Base-by-base conservation (phyloP, 2,329 filamentous ascomycete species). In the Penicillium sp. region DNA sequence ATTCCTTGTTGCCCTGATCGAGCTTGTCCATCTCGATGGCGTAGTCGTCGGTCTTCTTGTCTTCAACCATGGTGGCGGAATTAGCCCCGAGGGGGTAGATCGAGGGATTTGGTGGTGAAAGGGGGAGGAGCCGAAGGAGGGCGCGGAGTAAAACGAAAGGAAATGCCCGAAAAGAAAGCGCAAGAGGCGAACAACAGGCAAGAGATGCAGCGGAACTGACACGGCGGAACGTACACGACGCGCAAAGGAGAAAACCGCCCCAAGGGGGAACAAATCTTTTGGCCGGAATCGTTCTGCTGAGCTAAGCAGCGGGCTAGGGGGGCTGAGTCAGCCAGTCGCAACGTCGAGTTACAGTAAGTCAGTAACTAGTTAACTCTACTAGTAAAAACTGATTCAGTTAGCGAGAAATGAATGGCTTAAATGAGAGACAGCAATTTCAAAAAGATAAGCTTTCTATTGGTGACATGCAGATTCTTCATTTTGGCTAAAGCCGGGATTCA, bases 41-140 rank as follows among this genome's bases (percentile, higher is more conserved):
- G 72, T 88, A 91, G 74, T 95, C 90, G 72, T 85, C 84, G 74
- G 90, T 89, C 78, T 91, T 95, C 84, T 95, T 96, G 76, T 93
- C 92, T 82, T 95, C 90, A 72, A 89, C 84, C 92, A 96, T 96
- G 66, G 70, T 83, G 73, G 56, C 58, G 59, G 56, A 58, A 57
- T 38, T 37, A 25, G n/a, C 41, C 39, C 38, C 20, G 22, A n/a
- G 25, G n/a, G 37, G 15, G 12, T 17, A 22, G 43, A 38, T 53
- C 31, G 45, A 22, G 39, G 2, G 12, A 20, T 8, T 17, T 31
- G 31, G 41, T 31, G 25, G 42, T 38, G 50, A 47, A 56, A 51
- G 53, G 14, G 49, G 34, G 20, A 31, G 52, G 20, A 54, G 56
- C 34, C 43, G 39, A 55, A n/a, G 55, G n/a, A 55, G 42, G 35